Evolutionary conservation across 495 filamentous ascomycete species (phyloP), one percentile per base, ranked within the genome.

Genomic region (Venustampulla echinocandica): DNA sequence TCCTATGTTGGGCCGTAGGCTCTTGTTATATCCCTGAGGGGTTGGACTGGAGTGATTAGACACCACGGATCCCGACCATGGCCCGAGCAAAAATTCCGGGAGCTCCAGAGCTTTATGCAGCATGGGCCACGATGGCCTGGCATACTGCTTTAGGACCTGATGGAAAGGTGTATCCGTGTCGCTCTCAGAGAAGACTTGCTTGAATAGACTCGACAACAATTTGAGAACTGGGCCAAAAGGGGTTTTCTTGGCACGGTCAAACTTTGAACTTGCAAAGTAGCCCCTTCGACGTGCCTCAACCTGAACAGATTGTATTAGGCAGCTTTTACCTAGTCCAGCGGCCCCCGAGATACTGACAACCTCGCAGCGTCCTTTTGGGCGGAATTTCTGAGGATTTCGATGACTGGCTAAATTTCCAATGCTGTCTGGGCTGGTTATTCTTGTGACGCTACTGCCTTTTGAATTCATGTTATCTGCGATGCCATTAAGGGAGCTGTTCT

Each of bases 111-210:
- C 76, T 38, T 74, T 76, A 56, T 88, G 82, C 28, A 94, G 71
- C 36, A 81, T 75, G 5, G 80, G 73, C 88, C 88, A 95, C 47
- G 86, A 74, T 3, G 84, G 79, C 14, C 79, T 77, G 37, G 90
- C 74, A 44, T 84, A 84, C 17, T 75, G 69, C 46, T 85, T 80
- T 14, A 95, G 63, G 39, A 70, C 72, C 44, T 84, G 75, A 49
- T 95, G 89, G 54, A 93, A 92, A 3, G 83, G 74, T 0, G 84
- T 93, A 1, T 80, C 80, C 1, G 90, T 82, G 63, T 94, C 85
- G 43, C 81, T 81, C 59, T 95, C 88, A 0, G 87, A 90, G 67
- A 90, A 94, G 6, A 93, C 88, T 55, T 95, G 89, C 40, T 87
- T 84, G 51, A 95, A 84, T 4, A 94, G 67, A 30, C 84, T 89